These are phyloP conservation scores for Iris macrosiphon DNA, from an alignment of 106 monocot species.

Conservation along the genomic window DNA sequence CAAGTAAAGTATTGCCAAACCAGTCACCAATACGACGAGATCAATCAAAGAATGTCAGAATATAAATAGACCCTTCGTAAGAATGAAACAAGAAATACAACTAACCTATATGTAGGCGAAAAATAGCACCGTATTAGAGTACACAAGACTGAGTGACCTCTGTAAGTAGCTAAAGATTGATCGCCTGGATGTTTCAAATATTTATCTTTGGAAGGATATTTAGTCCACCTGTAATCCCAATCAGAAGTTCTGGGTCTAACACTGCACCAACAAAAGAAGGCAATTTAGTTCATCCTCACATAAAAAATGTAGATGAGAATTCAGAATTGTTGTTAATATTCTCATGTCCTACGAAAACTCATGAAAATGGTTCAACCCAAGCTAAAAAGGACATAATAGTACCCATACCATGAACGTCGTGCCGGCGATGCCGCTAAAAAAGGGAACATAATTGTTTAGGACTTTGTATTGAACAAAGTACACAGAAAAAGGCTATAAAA, in stretches of 20 bases:
- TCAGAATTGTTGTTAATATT: too few relatives aligned
- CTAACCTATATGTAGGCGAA: constrained; percentile 68
- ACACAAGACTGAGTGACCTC: constrained; percentile 73
- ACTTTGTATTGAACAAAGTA: too few relatives aligned
- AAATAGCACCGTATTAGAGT: constrained; percentile 94
- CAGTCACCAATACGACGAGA: neutral
- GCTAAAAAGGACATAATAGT: too few relatives aligned
- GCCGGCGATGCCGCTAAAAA: too few relatives aligned
- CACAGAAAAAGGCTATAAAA: too few relatives aligned
- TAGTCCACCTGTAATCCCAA: constrained; percentile 91
- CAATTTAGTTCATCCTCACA: too few relatives aligned
- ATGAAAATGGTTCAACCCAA: too few relatives aligned
- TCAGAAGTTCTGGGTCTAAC: constrained; percentile 15
- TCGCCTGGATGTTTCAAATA: constrained; percentile 57
- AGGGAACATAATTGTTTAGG: too few relatives aligned
- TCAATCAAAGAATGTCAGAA: neutral
- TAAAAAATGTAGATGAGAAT: too few relatives aligned
- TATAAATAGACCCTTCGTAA: neutral
- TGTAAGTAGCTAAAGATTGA: constrained; percentile 75
- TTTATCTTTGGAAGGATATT: constrained; percentile 46
- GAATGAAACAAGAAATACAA: neutral
- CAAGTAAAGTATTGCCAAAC: neutral
- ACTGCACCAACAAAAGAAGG: constrained; percentile 20
- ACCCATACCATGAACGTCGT: too few relatives aligned
- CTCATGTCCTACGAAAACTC: too few relatives aligned